Evolutionary conservation across 345 rosid species (phyloP), one percentile per base, ranked within the genome.

Genomic region (Eucalyptus tenuipes): DNA sequence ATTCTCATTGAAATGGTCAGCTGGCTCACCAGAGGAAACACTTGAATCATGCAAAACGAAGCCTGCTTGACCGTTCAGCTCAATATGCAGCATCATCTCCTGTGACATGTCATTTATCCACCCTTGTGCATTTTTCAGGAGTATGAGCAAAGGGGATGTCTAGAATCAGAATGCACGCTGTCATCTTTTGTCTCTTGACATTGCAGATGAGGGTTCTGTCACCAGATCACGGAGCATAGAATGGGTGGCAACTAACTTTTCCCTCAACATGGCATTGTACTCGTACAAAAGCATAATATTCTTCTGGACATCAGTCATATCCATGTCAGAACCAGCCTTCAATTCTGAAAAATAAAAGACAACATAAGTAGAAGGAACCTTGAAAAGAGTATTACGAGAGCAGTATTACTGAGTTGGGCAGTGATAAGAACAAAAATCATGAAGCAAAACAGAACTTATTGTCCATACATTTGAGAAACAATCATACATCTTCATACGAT

Each of bases 181-280:
- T 87, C 80, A 91, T n/a, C 55, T 88, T 88, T 49, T 22, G 49
- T 89, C 81, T 88, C 82, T 88, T 86, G 92, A 42, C 82, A 66
- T 87, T 5, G 92, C 89, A 68, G 89, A 88, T 82, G 92, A 71
- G 89, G 93, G 85, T 57, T 89, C 91, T 59, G 91, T 44, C 10
- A 90, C 93, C 87, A 96, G 88, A 85, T 92, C 90, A 42, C 49
- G 91, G 88, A 96, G 92, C 88, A 90, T 66, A 89, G 95, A 92
- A 87, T 94, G 97, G 27, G 95, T 91, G 47, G 94, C 95, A 24
- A 93, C 68, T 85, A 96, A 90, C 87, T 95, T 93, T 88, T 97
- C 96, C 91, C 97, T 94, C 85, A 98, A 92, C 92, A 91, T 91
- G 49, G 95, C 92, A 90, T 98, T 98, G 91, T 97, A 98, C 55